Base-by-base conservation (phyloP, 2,329 filamentous ascomycete species). In the Biscogniauxia mediterranea region DNA sequence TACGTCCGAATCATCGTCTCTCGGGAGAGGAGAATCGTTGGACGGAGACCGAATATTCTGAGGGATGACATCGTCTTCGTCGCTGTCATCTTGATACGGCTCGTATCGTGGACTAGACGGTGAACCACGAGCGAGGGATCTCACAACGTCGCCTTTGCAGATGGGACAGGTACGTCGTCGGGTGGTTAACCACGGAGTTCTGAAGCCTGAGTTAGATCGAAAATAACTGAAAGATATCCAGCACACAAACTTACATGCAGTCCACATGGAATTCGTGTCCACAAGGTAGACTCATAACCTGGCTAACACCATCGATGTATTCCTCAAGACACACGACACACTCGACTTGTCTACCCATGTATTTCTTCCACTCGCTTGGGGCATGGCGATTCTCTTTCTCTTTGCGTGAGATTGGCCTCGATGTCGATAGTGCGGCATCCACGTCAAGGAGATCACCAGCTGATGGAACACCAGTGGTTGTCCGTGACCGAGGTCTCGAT, bases 261-360 rank as follows among this genome's bases (percentile, higher is more conserved):
- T 96, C 93, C 26, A 84, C 94, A 76, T 99, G 95, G 76, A 98
- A 99, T 72, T 99, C 95, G 75, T 99, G 95, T 42, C 95, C 95
- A 77, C 95, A 99, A 8, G 95, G 95, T 61, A 99, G 79, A 73
- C 93, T 96, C 95, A 99, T 99, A 49, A 99, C 94, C 71, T 88
- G 87, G 74, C 93, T 97, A 69, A 97, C 88, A 49, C 95, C 95
- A 75, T 97, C 93, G 21, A 97, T 83, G 71, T 98, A 99, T 74
- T 99, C 95, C 73, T 99, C 95, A 38, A 99, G 80, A 70, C 95
- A 99, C 1, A 99, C 94, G 13, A 97, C 94, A 73, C 95, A 99
- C 75, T 99, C 95, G 8, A 92, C 87, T 74, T 89, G 86, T 50
- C 83, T 79, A 5, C 85, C 83, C 85, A 87, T 88, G 64, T 87